phyloP scores from a whole-genome alignment of 768 basidiomycete genomes.

The Mycena galopus region DNA sequence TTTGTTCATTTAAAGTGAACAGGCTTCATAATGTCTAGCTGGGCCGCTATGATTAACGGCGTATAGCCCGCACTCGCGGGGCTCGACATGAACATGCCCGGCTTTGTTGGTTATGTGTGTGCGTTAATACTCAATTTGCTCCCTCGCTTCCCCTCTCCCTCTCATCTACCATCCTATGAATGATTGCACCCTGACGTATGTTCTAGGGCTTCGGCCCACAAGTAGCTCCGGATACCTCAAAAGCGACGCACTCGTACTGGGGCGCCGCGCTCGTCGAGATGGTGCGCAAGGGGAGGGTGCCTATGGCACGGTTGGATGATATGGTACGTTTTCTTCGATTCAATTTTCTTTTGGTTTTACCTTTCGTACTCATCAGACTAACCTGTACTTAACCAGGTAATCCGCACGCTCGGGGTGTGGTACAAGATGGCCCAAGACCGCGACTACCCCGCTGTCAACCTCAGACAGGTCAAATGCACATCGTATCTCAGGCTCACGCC shows the following conservation, averaged over 20 bases:
- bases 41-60: slow-evolving; percentile 55
- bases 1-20: too few species aligned
- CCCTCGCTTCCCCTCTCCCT: neutral
- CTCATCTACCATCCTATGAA: too few species aligned
- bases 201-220: slow-evolving; percentile 24
- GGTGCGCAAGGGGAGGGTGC: slow-evolving; percentile 64
- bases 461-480: neutral
- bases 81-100: slow-evolving; percentile 34
- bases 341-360: neutral
- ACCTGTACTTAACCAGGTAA: too few species aligned
- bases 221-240: slow-evolving; percentile 28
- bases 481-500: neutral
- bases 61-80: slow-evolving; percentile 37
- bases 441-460: neutral
- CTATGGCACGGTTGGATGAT: slow-evolving; percentile 61
- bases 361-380: too few species aligned
- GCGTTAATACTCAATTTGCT: neutral
- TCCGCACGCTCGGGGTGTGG: slow-evolving; percentile 65
- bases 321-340: slow-evolving; percentile 50
- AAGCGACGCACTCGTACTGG: slow-evolving; percentile 37
- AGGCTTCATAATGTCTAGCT: slow-evolving; percentile 52
- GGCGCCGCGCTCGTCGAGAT: slow-evolving; percentile 47
- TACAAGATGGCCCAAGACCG: slow-evolving; percentile 40
- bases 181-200: neutral
- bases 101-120: slow-evolving; percentile 53